A percentile compares a stretch with the other conserved stretches of the same genome.
Conservation (phyloP, 345 rosid genomes). For the Eucalyptus melliodora region DNA sequence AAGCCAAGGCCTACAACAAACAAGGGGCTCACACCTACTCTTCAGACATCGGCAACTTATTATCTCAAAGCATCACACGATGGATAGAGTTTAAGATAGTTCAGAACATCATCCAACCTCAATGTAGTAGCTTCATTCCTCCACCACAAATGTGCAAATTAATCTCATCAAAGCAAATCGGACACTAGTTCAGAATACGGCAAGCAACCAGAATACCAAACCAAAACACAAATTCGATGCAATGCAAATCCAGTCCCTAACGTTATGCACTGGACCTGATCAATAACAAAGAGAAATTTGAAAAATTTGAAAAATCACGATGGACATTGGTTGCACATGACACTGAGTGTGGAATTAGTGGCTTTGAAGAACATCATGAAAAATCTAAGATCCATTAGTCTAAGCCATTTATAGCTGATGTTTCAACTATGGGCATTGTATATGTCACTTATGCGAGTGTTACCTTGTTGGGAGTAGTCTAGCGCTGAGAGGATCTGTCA, state of each 20-base stretch:
- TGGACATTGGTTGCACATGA: not conserved
- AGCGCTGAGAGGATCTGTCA: not conserved
- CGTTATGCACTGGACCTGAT: no score
- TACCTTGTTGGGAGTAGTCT: not conserved
- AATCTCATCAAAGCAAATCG: not conserved
- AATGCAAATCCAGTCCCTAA: not conserved
- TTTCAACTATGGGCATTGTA: not conserved
- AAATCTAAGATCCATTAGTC: not conserved
- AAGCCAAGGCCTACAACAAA: not conserved
- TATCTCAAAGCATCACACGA: not conserved
- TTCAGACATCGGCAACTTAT: not conserved
- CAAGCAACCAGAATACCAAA: not conserved
- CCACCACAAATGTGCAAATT: not conserved
- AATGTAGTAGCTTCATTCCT: not conserved
- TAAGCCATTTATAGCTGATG: not conserved
- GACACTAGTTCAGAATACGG: not conserved
- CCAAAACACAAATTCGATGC: not conserved
- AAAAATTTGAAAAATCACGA: not conserved
- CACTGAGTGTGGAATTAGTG: not conserved
- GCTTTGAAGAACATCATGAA: not conserved
- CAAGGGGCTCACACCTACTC: not conserved
- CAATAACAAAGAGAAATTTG: not conserved
- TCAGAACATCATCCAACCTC: not conserved
- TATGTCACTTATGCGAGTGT: not conserved
- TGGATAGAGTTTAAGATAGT: not conserved